Base-by-base conservation (phyloP, 108 stramenopile genomes). In the Skeletonema grethae region DNA sequence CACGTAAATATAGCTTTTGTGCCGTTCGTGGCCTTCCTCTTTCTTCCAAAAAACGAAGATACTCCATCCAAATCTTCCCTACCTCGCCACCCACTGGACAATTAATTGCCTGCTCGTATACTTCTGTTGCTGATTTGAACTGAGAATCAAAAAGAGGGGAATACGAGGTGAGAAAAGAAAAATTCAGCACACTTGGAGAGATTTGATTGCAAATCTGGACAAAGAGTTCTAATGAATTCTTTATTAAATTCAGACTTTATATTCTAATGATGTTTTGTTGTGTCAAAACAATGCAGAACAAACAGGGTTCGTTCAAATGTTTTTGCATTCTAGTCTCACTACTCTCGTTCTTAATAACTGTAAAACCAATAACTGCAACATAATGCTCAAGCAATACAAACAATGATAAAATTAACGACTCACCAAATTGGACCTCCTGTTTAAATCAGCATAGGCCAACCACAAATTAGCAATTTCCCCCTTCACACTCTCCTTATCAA, bases 41-140 rank as follows among this genome's bases (percentile, higher is more conserved):
- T 30, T 92, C 91, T 69, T 91, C 87, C 57, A 87, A 76, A 72
- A 88, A 95, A 22, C 80, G 79, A 16, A 89, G 87, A 75, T 91
- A 95, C 39, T 91, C 89, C 59, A 88, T 57, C 89, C 89, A 95
- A 16, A 95, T 76, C 32, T 80, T 70, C 7, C 94, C 94, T 5
- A 84, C 67, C 10, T 31, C 57, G 10, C 85, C 85, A 16, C 84
- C 86, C n/a, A 95, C 79, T 1, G 90, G 89, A 76, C 86, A 86
- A 12, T 77, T 65, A 9, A 86, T 77, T 31, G 94, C 94, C 61
- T 88, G 82, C 58, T 91, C 94, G 75, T 87, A 95, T 29, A 89
- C 88, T 71, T 95, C 94, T 34, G 86, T 88, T 5, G 91, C 90
- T 7, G 89, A 85, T 73, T 92, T 95, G 67, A 84, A 87, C 73